A percentile compares a stretch with the other conserved stretches of the same genome.
Conservation (phyloP, 1,284 basidiomycete species). For the Ceratobasidium sp. region DNA sequence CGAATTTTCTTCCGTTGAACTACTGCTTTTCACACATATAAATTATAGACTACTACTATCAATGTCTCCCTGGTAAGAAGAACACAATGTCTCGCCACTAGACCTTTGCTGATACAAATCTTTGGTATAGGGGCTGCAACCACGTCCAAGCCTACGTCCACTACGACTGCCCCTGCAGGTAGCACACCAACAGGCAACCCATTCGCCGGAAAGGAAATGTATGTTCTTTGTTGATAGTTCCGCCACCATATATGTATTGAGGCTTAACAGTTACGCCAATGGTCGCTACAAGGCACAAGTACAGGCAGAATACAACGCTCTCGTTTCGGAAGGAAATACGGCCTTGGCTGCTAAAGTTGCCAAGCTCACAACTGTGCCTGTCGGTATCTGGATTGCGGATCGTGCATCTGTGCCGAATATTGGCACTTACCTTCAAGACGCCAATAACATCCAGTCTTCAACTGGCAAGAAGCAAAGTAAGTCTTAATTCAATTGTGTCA, state of each 20-base stretch:
- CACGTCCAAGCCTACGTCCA: not conserved
- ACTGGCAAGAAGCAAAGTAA: conserved; percentile 10
- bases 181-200: not conserved
- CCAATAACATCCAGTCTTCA: conserved; percentile 8
- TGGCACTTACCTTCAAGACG: conserved; percentile 13
- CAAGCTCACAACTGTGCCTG: conserved; percentile 1
- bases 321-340: conserved; percentile 21
- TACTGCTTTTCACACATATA: too few relatives aligned
- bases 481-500: not conserved
- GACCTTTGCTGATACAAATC: too few relatives aligned
- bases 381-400: conserved; percentile 21
- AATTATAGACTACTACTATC: conserved; percentile 10
- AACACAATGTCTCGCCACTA: too few relatives aligned
- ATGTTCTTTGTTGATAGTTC: not conserved
- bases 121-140: not conserved
- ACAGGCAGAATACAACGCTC: conserved; percentile 17
- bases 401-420: conserved; percentile 19
- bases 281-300: conserved; percentile 17
- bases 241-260: not conserved
- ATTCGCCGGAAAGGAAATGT: conserved; percentile 19
- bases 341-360: conserved; percentile 23
- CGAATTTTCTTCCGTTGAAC: not conserved
- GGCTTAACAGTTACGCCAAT: conserved; percentile 9
- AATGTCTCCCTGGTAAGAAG: not conserved
- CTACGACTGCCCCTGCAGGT: not conserved